Conservation (phyloP, 176 grass and related monocot species). For the Triticum monococcum region DNA sequence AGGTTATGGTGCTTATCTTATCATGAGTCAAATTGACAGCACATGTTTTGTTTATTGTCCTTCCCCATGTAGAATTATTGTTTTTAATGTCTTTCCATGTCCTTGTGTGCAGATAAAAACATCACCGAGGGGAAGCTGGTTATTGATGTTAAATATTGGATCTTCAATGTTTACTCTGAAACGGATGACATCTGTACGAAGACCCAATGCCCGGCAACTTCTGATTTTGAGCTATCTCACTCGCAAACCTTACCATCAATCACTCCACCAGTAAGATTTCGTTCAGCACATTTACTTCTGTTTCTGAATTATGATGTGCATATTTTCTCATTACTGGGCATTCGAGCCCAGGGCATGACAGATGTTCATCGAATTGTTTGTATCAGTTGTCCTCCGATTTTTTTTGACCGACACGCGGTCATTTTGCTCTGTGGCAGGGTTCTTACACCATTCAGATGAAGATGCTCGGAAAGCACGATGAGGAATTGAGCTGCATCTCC, state of each 20-base stretch:
- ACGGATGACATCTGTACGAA: conserved; percentile 70
- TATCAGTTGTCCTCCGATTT: background rate
- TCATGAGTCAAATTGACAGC: background rate
- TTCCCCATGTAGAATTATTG: background rate
- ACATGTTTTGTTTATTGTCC: background rate
- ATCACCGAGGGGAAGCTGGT: conserved; percentile 54
- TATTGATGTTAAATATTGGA: conserved; percentile 74
- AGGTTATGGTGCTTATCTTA: background rate
- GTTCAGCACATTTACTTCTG: background rate
- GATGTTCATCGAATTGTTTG: background rate
- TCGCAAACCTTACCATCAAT: conserved; percentile 44
- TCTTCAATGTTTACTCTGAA: conserved; percentile 57
- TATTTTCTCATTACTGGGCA: background rate
- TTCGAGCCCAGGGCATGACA: background rate
- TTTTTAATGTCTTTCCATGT: conserved; percentile 16
- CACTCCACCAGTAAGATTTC: conserved; percentile 63
- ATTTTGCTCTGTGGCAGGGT: conserved; percentile 39
- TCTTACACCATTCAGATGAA: conserved; percentile 81
- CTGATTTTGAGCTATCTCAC: conserved; percentile 48
- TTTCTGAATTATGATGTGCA: background rate
- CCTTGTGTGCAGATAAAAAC: conserved; percentile 53
- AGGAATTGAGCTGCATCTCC: conserved; percentile 11
- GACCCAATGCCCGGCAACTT: conserved; percentile 67
- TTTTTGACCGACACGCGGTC: background rate
- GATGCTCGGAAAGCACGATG: conserved; percentile 10